Base-by-base conservation (phyloP, 2,329 filamentous ascomycete species). In the Incumbomyces lentus region DNA sequence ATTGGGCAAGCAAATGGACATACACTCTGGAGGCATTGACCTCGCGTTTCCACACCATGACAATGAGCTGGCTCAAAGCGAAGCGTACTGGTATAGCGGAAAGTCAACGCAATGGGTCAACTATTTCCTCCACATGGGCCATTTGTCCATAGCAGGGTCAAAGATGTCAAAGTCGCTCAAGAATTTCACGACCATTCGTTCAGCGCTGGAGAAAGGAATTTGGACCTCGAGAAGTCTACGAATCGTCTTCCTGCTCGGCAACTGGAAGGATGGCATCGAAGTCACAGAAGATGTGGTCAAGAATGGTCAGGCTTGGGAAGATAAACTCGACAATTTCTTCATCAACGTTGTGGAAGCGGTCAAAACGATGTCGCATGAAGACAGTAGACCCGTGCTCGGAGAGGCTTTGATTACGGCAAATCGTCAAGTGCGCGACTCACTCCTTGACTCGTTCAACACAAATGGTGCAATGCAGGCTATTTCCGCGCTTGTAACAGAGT, bases 131-230 rank as follows among this genome's bases (percentile, higher is more conserved):
- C 90, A 95, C 61, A 95, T 93, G 83, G 90, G 90, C 0, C 90
- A 96, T 62, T 68, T 95, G 40, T 84, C 81, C 5, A 95, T 96
- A 48, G 79, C 83, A 19, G 89, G 90, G 0, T 86, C 82, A 17
- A 96, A 96, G 64, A 96, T 96, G 90, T 90, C 84, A 48, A 96
- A 96, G 65, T 87, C 81, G 13, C 68, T 96, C 48, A 95, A 96
- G 70, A 96, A 95, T 64, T 95, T 95, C 64, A 87, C 87, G 34
- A 95, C 90, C 0, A 94, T 96, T 52, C 77, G 86, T 26, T 85
- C 93, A 62, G 88, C 89, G 0, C 68, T 96, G 6, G 67, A 69
- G 2, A 68, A 72, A 30, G 75, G 76, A 32, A 75, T 79, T 40
- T 95, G 86, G 72, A 92, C 86, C 0, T 73, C 88, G 1, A 75